phyloP scores from a whole-genome alignment of 306 rosid genomes.

The Cucurbita pepo region DNA sequence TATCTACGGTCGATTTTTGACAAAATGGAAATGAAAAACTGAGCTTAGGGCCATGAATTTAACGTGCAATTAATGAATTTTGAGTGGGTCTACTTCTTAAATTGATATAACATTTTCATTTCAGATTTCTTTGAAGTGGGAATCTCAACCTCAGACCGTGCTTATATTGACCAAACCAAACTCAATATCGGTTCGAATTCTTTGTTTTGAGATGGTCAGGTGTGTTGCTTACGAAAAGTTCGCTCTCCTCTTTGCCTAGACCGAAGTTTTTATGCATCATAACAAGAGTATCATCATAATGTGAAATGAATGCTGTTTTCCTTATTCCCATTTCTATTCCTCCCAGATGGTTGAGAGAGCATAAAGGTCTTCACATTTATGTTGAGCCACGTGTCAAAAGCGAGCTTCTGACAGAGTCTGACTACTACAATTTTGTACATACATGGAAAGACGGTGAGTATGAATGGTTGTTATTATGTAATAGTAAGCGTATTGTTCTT shows the following conservation, averaged over 20 bases:
- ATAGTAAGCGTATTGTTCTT: background rate
- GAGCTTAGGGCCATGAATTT: background rate
- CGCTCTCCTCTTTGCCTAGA: background rate
- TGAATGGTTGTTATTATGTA: constrained; percentile 2
- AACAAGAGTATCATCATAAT: background rate
- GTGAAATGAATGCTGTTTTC: background rate
- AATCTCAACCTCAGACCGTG: constrained; percentile 76
- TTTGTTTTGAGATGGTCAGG: constrained; percentile 89
- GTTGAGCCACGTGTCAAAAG: constrained; percentile 76
- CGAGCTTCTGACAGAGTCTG: constrained; percentile 62
- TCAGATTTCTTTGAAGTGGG: constrained; percentile 95
- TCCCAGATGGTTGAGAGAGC: constrained; percentile 79
- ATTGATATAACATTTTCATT: constrained; percentile 23
- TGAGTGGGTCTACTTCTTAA: constrained; percentile 3
- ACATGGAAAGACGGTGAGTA: constrained; percentile 80
- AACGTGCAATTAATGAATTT: no score
- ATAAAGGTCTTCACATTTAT: constrained; percentile 46
- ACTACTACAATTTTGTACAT: constrained; percentile 61
- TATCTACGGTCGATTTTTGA: background rate
- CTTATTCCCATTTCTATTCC: background rate
- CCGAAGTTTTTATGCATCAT: background rate
- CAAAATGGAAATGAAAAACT: background rate
- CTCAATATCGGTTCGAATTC: constrained; percentile 61
- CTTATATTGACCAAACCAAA: constrained; percentile 89
- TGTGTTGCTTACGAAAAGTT: constrained; percentile 10